A percentile compares a stretch with the other conserved stretches of the same genome.
These are phyloP conservation scores for Chlamydomonas urium DNA, from an alignment of 139 green algal genomes.

Conservation along the genomic window DNA sequence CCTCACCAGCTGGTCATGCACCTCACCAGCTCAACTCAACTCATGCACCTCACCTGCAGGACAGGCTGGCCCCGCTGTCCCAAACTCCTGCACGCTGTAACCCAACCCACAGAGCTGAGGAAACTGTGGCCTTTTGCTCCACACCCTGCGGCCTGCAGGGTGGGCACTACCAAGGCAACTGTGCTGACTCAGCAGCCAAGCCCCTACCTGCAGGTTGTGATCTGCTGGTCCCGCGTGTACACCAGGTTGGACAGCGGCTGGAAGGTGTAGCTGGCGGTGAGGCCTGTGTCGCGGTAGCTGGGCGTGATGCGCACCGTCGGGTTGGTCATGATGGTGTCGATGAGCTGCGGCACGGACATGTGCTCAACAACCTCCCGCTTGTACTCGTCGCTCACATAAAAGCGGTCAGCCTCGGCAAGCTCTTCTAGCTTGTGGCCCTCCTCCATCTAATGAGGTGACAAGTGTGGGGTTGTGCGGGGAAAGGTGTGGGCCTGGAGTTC, in stretches of 20 bases:
- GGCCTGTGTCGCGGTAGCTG: slow-evolving; percentile 70
- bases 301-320: slow-evolving; percentile 20
- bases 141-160: too few species aligned
- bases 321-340: slow-evolving; percentile 87
- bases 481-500: too few species aligned
- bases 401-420: slow-evolving; percentile 59
- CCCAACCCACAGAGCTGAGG: too few species aligned
- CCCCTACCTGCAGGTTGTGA: slow-evolving; percentile 83
- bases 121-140: too few species aligned
- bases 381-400: slow-evolving; percentile 81
- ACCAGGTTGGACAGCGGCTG: slow-evolving; percentile 91
- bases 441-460: slow-evolving; percentile 23
- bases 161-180: too few species aligned
- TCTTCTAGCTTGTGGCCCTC: slow-evolving; percentile 38
- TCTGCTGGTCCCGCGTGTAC: slow-evolving; percentile 93
- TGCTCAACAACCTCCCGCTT: slow-evolving; percentile 51
- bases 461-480: too few species aligned
- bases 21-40: too few species aligned
- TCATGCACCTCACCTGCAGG: too few species aligned
- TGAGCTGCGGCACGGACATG: slow-evolving; percentile 58
- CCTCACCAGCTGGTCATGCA: too few species aligned
- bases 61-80: too few species aligned
- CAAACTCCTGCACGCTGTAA: too few species aligned
- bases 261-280: slow-evolving; percentile 84
- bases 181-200: too few species aligned